Evolutionary conservation across 345 rosid genomes (phyloP).

Genomic region (Arabidopsis suecica): DNA sequence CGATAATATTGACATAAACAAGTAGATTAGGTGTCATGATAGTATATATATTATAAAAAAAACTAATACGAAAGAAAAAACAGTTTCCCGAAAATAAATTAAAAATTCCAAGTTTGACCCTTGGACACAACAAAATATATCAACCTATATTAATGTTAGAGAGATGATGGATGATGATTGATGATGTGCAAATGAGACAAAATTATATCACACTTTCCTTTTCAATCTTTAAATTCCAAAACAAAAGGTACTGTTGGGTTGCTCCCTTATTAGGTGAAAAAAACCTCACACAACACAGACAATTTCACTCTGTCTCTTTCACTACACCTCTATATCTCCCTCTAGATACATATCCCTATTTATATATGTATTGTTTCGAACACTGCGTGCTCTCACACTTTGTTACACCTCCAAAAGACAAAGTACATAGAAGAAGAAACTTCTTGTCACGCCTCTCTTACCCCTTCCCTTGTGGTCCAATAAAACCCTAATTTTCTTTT

Average conservation of each 20-base stretch:
- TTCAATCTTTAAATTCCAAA: slow-evolving; percentile 47
- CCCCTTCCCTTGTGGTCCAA: slow-evolving; percentile 44
- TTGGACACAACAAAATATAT: slow-evolving; percentile 31
- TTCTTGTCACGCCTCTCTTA: slow-evolving; percentile 49
- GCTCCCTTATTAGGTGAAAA: slow-evolving; percentile 60
- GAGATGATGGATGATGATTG: slow-evolving; percentile 38
- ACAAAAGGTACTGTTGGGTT: slow-evolving; percentile 50
- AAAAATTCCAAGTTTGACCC: slow-evolving; percentile 13
- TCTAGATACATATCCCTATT: slow-evolving; percentile 15
- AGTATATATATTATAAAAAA: background rate
- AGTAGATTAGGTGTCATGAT: background rate
- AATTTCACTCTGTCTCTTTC: slow-evolving; percentile 36
- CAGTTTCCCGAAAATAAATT: background rate
- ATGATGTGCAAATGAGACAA: slow-evolving; percentile 44
- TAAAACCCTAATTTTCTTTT: slow-evolving; percentile 24
- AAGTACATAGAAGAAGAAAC: slow-evolving; percentile 33
- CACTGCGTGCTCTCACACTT: slow-evolving; percentile 40
- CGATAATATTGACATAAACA: background rate
- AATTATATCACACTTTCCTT: slow-evolving; percentile 41
- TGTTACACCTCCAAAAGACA: slow-evolving; percentile 50
- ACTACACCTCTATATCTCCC: slow-evolving; percentile 26
- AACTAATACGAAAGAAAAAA: background rate
- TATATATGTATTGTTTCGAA: slow-evolving; percentile 27
- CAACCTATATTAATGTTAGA: slow-evolving; percentile 24
- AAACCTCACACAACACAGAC: slow-evolving; percentile 35